Base-by-base conservation (phyloP, 1,284 basidiomycete species). In the Cryptococcus maquisensis region DNA sequence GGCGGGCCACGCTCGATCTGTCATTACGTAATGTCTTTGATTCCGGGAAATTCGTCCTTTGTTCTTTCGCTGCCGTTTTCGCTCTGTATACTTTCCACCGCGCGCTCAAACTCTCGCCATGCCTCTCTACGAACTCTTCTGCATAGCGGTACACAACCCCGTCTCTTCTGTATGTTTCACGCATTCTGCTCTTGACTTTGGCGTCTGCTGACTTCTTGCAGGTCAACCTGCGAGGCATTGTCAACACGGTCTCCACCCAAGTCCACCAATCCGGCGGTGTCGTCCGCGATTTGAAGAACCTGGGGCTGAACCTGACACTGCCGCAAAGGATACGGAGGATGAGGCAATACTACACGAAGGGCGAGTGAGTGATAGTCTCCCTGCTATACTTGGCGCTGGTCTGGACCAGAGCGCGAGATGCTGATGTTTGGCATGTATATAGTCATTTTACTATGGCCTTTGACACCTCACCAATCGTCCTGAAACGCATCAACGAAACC, bases 61-160 rank as follows among this genome's bases (percentile, higher is more conserved):
- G 2, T 1, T 28, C 28, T 6, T 32, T 32, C 28, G 28, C 28
- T 32, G 28, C 28, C 10, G 28, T 32, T 32, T 32, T 32, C 28
- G 28, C 40, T 23, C 40, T 42, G 1, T 42, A 18, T 12, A 15
- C 4, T 4, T 20, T 40, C 4, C 38, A 32, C 28, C 28, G 6
- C n/a, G 4, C 40, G 10, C 40, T 12, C 5, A 42, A 10, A 3
- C 39, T n/a, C 39, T 40, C 39, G 39, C 12, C 40, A 76, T 77
- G 75, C 72, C 72, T 23, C 66, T 77, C 37, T 77, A 77, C 65
- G 75, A 77, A 59, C 66, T 77, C 10, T 74, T 76, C 68, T 77
- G 75, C 60, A 76, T 77, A 56, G 73, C 73, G 10, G 62, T 69
- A 21, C 75, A 77, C 59, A 72, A 74, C 57, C 69, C 74, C 9